Evolutionary conservation across 2,329 filamentous ascomycete genomes (phyloP), one percentile per base, ranked within the genome.

Genomic region (Fusarium begoniae): DNA sequence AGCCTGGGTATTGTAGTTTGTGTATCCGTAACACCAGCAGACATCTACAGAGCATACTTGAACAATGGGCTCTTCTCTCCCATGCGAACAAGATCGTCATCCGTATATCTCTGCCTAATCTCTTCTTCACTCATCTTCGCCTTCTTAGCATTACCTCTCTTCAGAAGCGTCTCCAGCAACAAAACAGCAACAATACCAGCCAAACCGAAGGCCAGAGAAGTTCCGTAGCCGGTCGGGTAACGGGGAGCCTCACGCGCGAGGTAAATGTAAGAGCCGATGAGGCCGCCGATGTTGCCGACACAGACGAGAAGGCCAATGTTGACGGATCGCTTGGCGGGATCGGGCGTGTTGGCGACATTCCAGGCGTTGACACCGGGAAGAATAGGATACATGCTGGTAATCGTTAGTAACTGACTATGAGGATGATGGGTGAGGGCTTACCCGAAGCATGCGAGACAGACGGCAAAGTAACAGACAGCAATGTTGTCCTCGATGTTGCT

Each of bases 251-350:
- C 66, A 12, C 63, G 47, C 12, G 53, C 66, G 20, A 68, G 66
- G 30, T 68, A 68, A 11, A 68, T 68, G 2, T 68, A 68, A 32
- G 63, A 68, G 8, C 66, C 66, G 8, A 68, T 68, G 1, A 68
- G 41, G 10, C 66, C 66, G 5, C 66, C 66, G 6, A 68, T 68
- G 13, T 68, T 68, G 8, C 84, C 84, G 30, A 82, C 73, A n/a
- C 81, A 83, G 20, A 86, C 82, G 0, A 85, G 69, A 37, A 82
- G 81, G 0, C 79, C 85, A 55, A 85, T 85, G 5, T 82, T 81
- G 50, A 85, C 81, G 10, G 83, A 83, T 28, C 85, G 79, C 54
- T 84, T 85, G 1, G 79, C 78, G 0, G 84, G 79, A 8, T 80
- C 78, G 0, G 83, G 80, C 0, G 81, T 78, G 59, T 85, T 86